phyloP scores from a whole-genome alignment of 306 rosid species.

The Fagus sylvatica region DNA sequence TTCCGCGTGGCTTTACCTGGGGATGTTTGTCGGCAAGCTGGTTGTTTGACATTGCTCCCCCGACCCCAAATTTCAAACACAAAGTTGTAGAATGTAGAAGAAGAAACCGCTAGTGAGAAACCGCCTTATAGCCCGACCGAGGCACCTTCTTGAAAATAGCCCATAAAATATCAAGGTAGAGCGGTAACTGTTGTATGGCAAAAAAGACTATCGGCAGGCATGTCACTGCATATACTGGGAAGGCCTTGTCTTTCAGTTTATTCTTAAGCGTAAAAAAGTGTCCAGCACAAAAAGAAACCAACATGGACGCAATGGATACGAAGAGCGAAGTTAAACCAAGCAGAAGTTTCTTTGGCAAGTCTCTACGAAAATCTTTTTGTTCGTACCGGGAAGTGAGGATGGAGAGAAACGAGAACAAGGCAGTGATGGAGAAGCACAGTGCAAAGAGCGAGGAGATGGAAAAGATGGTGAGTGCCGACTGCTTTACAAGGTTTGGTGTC shows the following conservation, averaged over 20 bases:
- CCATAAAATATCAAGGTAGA: constrained; percentile 5
- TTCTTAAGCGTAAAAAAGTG: constrained; percentile 4
- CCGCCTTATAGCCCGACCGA: not conserved
- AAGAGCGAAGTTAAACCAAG: constrained; percentile 16
- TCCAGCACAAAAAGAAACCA: constrained; percentile 10
- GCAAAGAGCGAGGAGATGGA: constrained; percentile 37
- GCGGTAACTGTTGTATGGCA: constrained; percentile 1
- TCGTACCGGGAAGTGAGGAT: constrained; percentile 15
- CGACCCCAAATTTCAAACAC: too few species aligned
- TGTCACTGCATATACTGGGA: not conserved
- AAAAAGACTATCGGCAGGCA: constrained; percentile 3
- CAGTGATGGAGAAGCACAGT: constrained; percentile 25
- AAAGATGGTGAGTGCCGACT: constrained; percentile 24
- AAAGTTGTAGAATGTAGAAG: too few species aligned
- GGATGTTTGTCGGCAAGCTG: too few species aligned
- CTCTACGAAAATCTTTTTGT: not conserved
- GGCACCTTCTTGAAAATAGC: not conserved
- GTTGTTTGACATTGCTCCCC: too few species aligned
- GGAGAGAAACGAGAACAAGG: constrained; percentile 15
- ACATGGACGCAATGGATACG: constrained; percentile 7
- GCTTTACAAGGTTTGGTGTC: constrained; percentile 11
- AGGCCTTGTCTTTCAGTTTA: not conserved
- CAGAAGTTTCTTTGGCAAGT: constrained; percentile 10
- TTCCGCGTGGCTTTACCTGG: too few species aligned
- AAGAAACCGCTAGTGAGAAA: too few species aligned